These are phyloP conservation scores for Ceriops decandra DNA, from an alignment of 345 rosid species.

Conservation along the genomic window DNA sequence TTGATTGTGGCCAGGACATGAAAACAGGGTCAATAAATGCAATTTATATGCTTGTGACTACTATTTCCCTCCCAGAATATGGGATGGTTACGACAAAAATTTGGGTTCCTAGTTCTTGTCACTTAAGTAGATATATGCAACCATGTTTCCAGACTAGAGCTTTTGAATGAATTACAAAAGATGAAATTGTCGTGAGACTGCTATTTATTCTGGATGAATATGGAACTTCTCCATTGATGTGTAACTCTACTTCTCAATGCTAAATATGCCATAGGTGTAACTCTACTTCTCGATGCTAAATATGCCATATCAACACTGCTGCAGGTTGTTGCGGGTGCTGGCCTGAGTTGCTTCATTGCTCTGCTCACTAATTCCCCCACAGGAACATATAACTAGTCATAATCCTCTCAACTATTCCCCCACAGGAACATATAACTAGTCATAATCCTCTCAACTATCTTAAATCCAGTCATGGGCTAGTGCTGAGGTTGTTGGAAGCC, in stretches of 20 bases:
- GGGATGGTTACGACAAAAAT: no score
- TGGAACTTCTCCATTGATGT: neutral
- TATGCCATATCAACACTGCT: neutral
- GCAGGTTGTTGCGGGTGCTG: constrained; percentile 58
- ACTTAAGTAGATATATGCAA: neutral
- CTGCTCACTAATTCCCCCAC: constrained; percentile 37
- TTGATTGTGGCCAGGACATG: no score
- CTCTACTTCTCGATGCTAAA: neutral
- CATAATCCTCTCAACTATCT: neutral
- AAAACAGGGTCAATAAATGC: no score
- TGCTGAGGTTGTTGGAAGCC: neutral
- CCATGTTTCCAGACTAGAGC: neutral
- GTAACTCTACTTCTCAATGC: neutral
- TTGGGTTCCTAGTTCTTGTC: neutral
- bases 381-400: neutral
- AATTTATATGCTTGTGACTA: no score
- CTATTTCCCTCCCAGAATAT: no score
- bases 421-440: constrained; percentile 6
- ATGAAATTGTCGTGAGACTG: neutral
- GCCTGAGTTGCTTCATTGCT: constrained; percentile 47
- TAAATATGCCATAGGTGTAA: neutral
- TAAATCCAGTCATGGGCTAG: neutral
- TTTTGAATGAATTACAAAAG: neutral
- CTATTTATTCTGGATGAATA: neutral
- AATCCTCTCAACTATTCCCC: constrained; percentile 2